Evolutionary conservation across 108 stramenopile genomes (phyloP).

Genomic region (Cylindrotheca fusiformis): DNA sequence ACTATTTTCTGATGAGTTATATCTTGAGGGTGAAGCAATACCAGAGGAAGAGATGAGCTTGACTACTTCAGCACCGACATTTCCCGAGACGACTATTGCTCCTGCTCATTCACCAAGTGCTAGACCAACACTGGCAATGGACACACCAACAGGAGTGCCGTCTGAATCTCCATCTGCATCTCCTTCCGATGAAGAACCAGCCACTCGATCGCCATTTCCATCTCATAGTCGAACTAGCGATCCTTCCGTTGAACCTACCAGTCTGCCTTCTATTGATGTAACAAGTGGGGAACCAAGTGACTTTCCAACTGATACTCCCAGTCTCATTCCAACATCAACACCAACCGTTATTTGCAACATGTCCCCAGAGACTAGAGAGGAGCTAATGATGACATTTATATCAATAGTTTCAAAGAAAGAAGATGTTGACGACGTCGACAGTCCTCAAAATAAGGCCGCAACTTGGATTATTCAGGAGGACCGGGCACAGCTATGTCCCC

Average conservation of each 20-base stretch:
- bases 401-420: constrained; percentile 21
- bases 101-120: too few species aligned
- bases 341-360: constrained; percentile 42
- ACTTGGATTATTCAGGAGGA: constrained; percentile 54
- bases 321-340: constrained; percentile 8
- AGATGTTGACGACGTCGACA: constrained; percentile 27
- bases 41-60: too few species aligned
- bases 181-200: too few species aligned
- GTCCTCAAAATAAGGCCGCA: constrained; percentile 42
- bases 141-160: constrained; percentile 1
- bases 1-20: too few species aligned
- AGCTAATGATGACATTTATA: constrained; percentile 31
- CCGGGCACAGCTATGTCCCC: constrained; percentile 38
- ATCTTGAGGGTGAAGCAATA: too few species aligned
- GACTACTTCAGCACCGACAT: too few species aligned
- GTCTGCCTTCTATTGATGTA: background rate
- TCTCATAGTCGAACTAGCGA: constrained; percentile 3
- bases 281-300: constrained; percentile 9
- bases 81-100: too few species aligned
- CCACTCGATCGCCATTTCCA: constrained; percentile 10
- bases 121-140: too few species aligned
- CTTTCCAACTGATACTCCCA: constrained; percentile 9
- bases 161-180: constrained; percentile 17
- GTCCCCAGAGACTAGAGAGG: constrained; percentile 19
- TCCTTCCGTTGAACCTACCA: constrained; percentile 8